A percentile compares a stretch with the other conserved stretches of the same genome.
phyloP scores from a whole-genome alignment of 495 filamentous ascomycete species.

The Venustampulla echinocandica region DNA sequence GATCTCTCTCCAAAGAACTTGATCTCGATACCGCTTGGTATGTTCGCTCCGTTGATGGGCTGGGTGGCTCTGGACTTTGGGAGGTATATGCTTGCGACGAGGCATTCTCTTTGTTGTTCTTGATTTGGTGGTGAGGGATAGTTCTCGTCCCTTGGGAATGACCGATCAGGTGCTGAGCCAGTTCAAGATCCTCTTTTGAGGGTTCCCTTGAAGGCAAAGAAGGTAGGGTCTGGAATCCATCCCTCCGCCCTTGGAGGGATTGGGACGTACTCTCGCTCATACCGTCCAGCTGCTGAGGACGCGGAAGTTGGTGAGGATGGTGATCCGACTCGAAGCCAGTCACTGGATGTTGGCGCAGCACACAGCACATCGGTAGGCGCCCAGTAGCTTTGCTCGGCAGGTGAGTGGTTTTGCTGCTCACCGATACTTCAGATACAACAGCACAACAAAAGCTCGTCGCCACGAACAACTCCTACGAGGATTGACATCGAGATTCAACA shows the following conservation, averaged over 20 bases:
- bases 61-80: slow-evolving; percentile 7
- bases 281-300: no score
- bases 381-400: no score
- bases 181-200: slow-evolving; percentile 18
- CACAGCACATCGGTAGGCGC: slow-evolving; percentile 17
- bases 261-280: slow-evolving; percentile 17
- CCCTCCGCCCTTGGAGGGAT: slow-evolving; percentile 13
- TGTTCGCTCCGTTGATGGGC: slow-evolving; percentile 10
- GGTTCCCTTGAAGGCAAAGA: slow-evolving; percentile 15
- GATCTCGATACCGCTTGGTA: slow-evolving; percentile 8
- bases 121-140: not conserved
- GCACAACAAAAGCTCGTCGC: no score
- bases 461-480: no score
- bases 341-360: slow-evolving; percentile 12
- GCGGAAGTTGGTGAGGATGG: slow-evolving; percentile 4
- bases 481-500: no score
- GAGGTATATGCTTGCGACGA: slow-evolving; percentile 10
- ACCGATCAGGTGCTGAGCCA: slow-evolving; percentile 14
- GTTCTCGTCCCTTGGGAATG: slow-evolving; percentile 10
- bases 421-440: no score
- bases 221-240: slow-evolving; percentile 13
- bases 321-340: slow-evolving; percentile 23
- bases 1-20: slow-evolving; percentile 7
- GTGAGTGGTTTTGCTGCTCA: no score
- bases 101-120: slow-evolving; percentile 1